Conservation (phyloP, 139 green algal species). For the Chlamydomonas applanata region DNA sequence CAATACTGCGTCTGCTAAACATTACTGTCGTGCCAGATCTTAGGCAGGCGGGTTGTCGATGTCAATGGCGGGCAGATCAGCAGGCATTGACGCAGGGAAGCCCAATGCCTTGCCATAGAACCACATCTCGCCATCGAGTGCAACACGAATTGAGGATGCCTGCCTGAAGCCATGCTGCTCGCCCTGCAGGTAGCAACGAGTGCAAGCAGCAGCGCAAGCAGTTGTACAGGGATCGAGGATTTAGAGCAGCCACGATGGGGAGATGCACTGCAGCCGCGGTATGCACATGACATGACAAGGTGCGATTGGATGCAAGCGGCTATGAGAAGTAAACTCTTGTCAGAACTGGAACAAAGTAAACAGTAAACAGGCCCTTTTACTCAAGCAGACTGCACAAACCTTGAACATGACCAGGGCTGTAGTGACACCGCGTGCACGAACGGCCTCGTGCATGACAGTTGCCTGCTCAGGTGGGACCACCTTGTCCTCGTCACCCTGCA, state of each 20-base stretch:
- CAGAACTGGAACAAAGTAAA: not conserved
- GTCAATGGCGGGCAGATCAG: slow-evolving; percentile 48
- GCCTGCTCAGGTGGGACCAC: slow-evolving; percentile 82
- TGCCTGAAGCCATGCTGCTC: slow-evolving; percentile 84
- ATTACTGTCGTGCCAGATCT: no score
- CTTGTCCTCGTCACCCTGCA: slow-evolving; percentile 79
- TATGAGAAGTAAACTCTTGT: not conserved
- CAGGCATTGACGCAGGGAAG: slow-evolving; percentile 49
- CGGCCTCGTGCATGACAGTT: slow-evolving; percentile 50
- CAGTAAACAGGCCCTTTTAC: no score
- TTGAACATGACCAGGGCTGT: slow-evolving; percentile 77
- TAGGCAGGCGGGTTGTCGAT: slow-evolving; percentile 66
- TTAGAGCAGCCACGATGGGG: no score
- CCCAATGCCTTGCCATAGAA: slow-evolving; percentile 72
- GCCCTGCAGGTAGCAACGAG: slow-evolving; percentile 30
- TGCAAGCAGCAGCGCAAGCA: slow-evolving; percentile 3
- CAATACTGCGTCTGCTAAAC: no score
- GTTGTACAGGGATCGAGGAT: no score
- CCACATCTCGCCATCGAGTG: slow-evolving; percentile 74
- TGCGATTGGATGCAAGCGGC: not conserved
- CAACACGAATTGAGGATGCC: slow-evolving; percentile 45
- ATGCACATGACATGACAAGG: not conserved
- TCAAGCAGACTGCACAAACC: slow-evolving; percentile 14
- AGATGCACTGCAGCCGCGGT: not conserved
- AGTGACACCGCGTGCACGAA: slow-evolving; percentile 64